phyloP scores from a whole-genome alignment of 345 rosid genomes.

The Psidium guajava region DNA sequence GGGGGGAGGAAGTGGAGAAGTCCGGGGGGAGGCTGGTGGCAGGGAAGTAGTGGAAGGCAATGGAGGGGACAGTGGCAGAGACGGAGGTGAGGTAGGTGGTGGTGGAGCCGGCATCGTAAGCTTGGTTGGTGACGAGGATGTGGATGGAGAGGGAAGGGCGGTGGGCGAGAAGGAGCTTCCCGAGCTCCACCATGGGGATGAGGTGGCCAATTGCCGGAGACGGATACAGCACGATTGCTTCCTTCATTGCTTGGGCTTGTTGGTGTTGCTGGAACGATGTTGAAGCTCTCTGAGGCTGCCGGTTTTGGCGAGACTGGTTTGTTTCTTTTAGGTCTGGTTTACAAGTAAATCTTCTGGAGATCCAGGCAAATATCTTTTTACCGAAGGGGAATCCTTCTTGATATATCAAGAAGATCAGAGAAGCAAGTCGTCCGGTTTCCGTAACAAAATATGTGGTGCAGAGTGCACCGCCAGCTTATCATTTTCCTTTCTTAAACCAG shows the following conservation, averaged over 20 bases:
- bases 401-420: no score
- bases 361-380: neutral
- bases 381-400: no score
- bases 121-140: conserved; percentile 28
- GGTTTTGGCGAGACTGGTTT: neutral
- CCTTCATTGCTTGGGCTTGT: conserved; percentile 7
- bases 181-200: conserved; percentile 63
- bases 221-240: conserved; percentile 53
- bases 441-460: no score
- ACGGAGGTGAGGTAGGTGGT: conserved; percentile 21
- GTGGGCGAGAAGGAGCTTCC: conserved; percentile 32
- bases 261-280: neutral
- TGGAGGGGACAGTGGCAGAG: conserved; percentile 25
- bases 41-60: conserved; percentile 39
- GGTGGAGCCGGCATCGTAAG: conserved; percentile 31
- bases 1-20: conserved; percentile 8
- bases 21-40: conserved; percentile 8
- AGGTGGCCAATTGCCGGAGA: conserved; percentile 59
- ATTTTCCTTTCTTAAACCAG: neutral
- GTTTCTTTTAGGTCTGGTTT: neutral
- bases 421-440: no score
- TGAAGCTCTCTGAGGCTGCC: neutral
- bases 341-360: neutral
- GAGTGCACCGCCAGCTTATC: no score
- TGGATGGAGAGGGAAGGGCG: conserved; percentile 43